Evolutionary conservation across 768 basidiomycete genomes (phyloP), one percentile per base, ranked within the genome.

Genomic region (Crassisporium funariophilum): DNA sequence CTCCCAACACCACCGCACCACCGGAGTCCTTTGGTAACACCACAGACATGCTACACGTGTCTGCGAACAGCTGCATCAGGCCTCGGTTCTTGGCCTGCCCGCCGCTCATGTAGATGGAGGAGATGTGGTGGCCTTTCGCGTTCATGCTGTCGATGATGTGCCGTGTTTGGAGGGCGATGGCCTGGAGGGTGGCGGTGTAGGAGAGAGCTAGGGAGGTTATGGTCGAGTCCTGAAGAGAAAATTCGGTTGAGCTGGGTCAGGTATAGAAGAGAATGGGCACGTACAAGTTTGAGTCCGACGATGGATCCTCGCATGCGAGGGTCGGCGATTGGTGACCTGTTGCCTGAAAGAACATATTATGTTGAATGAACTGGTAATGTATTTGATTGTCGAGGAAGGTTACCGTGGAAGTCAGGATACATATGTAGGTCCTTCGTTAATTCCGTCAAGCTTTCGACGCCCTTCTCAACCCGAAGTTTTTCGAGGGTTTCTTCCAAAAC

Each of bases 271-370:
- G 9, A 2, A 45, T 39, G 10, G 31, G 24, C 3, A 62, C 75
- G 27, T 59, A 84, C 87, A 44, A 98, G 81, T 37, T 86, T 78
- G 36, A 98, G 79, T 22, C 97, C 97, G 44, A 84, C 76, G 47
- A 98, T 85, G 40, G 92, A 88, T 15, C 97, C 97, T 27, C 88
- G 78, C 95, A 98, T 97, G 43, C 79, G 83, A n/a, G 91, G 78
- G 64, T 99, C 97, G 2, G 95, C 95, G 35, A 98, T 83, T 1
- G 97, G 97, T 1, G 95, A 98, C 50, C 97, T 79, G 67, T 99
- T 99, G 29, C 95, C 94, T 94, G 66, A 17, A 35, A 15, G 37
- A 27, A 22, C 6, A 33, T 15, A 20, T 24, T 35, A 15, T 36
- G 16, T 13, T 20, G 7, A 13, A 24, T 39, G n/a, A 16, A 27